Evolutionary conservation across 202 grass and related monocot species (phyloP).

Genomic region (Digitaria exilis): DNA sequence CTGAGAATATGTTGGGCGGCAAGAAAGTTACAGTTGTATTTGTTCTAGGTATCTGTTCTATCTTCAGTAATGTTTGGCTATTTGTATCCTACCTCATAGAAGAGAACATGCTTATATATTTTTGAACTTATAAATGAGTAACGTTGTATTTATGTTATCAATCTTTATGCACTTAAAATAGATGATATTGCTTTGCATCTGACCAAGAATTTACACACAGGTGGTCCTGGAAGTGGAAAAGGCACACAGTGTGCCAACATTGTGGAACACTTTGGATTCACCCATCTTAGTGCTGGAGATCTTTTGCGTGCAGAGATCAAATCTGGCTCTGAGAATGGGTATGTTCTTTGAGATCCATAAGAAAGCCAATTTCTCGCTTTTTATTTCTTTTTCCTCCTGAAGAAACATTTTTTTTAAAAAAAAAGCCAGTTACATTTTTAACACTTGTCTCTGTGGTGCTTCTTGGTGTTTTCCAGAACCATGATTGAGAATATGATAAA

Average conservation of each 20-base stretch:
- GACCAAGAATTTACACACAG: constrained; percentile 50
- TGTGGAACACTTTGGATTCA: constrained; percentile 94
- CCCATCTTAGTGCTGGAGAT: constrained; percentile 97
- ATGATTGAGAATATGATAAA: constrained; percentile 99
- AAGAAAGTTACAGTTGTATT: constrained; percentile 88
- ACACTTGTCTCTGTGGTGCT: constrained; percentile 24
- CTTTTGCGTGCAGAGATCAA: constrained; percentile 90
- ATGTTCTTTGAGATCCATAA: constrained; percentile 32
- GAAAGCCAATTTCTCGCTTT: neutral
- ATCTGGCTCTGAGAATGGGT: constrained; percentile 95
- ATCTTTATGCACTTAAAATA: neutral
- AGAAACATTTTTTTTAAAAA: neutral
- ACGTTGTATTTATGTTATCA: no score
- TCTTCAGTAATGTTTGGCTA: neutral
- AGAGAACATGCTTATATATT: neutral
- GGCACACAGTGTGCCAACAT: constrained; percentile 94
- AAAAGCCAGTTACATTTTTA: neutral
- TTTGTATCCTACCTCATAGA: constrained; percentile 9
- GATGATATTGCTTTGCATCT: constrained; percentile 14
- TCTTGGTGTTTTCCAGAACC: constrained; percentile 56
- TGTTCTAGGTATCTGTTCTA: constrained; percentile 68
- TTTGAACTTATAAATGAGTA: constrained; percentile 17
- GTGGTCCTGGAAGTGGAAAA: constrained; percentile 97
- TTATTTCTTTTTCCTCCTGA: neutral
- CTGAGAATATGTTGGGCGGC: constrained; percentile 58